phyloP scores from a whole-genome alignment of 441 rosid genomes.

The Erodium moschatum region DNA sequence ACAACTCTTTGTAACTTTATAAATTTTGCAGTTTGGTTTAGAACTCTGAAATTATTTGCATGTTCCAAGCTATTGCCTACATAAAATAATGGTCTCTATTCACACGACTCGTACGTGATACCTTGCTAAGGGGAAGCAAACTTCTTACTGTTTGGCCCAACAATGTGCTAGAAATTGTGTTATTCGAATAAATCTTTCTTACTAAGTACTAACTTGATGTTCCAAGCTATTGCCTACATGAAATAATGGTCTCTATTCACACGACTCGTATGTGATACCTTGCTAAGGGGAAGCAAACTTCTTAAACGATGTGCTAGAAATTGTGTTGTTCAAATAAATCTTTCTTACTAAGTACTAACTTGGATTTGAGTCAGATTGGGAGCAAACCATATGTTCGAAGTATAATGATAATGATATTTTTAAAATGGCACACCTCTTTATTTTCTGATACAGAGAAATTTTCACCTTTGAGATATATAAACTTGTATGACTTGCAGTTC shows the following conservation, averaged over 20 bases:
- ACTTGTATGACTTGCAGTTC: not conserved
- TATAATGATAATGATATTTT: not conserved
- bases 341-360: not conserved
- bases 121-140: not conserved
- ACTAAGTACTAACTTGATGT: no score
- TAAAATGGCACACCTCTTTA: not conserved
- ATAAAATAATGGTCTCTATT: not conserved
- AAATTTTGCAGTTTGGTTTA: not conserved
- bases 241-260: not conserved
- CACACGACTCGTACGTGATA: not conserved
- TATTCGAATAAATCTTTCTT: no score
- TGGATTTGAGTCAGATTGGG: not conserved
- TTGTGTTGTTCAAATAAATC: no score
- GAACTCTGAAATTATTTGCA: constrained; percentile 1
- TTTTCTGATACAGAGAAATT: not conserved
- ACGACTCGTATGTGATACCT: not conserved
- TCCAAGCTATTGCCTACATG: not conserved
- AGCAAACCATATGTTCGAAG: not conserved
- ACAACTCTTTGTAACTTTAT: not conserved
- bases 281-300: not conserved
- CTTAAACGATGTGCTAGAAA: not conserved
- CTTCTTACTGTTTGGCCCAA: not conserved
- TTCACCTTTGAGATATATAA: not conserved
- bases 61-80: not conserved
- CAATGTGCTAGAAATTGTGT: not conserved